Conservation (phyloP, 176 grass and related monocot species). For the Panicum miliaceum region DNA sequence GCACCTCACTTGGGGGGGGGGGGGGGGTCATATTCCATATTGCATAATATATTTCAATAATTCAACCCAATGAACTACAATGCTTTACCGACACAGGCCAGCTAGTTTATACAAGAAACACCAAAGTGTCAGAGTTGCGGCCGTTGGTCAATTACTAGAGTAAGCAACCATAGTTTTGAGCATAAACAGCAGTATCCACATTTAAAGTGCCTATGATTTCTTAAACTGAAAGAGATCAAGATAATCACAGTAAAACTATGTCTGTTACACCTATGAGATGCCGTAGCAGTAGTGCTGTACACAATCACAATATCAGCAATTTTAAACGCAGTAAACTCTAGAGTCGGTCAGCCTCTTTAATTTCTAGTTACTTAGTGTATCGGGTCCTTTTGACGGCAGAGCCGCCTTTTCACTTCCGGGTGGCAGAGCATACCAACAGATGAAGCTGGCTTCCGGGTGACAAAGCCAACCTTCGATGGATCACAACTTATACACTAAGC, state of each 20-base stretch:
- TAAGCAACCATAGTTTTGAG: background rate
- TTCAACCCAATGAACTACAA: background rate
- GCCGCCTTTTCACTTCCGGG: too few relatives aligned
- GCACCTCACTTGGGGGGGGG: too few relatives aligned
- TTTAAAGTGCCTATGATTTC: background rate
- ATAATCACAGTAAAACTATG: background rate
- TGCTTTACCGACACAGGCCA: background rate
- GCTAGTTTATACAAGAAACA: background rate
- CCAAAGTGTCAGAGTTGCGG: background rate
- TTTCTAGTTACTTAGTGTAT: too few relatives aligned
- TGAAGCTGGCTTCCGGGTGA: too few relatives aligned
- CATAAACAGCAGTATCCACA: constrained; percentile 11
- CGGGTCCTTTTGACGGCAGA: too few relatives aligned
- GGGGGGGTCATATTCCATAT: background rate
- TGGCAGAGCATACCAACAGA: too few relatives aligned
- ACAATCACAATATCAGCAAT: background rate
- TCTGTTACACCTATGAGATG: background rate
- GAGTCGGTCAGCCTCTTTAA: too few relatives aligned
- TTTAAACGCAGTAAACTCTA: background rate
- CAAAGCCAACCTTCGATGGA: too few relatives aligned
- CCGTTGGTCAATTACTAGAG: background rate
- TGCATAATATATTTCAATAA: background rate
- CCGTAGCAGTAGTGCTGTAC: background rate
- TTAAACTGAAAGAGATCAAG: background rate
- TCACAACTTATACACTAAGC: too few relatives aligned